Evolutionary conservation across 208 protist genomes (phyloP).

Genomic region (Strigomonas culicis): DNA sequence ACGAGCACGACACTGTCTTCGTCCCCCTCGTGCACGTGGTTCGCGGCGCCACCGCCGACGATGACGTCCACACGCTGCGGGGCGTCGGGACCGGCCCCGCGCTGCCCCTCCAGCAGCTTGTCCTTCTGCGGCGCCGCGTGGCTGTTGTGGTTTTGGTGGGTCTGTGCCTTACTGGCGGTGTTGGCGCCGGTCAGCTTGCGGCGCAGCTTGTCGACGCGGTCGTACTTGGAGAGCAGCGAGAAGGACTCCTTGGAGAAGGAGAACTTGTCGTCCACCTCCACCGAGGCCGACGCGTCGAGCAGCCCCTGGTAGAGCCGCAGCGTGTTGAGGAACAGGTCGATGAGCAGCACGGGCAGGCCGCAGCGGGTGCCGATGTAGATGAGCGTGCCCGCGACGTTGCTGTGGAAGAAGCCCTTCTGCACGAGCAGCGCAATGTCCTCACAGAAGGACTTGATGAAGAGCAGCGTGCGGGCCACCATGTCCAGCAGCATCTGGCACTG

Average conservation of each 20-base stretch:
- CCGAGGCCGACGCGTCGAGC: constrained; percentile 53
- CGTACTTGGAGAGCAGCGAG: constrained; percentile 83
- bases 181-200: constrained; percentile 32
- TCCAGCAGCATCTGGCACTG: constrained; percentile 91
- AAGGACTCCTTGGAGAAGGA: constrained; percentile 74
- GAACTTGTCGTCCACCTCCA: constrained; percentile 41
- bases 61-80: not conserved
- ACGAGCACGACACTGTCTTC: constrained; percentile 69
- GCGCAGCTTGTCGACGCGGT: constrained; percentile 81
- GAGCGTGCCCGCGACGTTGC: constrained; percentile 73
- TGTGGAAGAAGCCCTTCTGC: constrained; percentile 89
- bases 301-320: constrained; percentile 83
- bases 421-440: constrained; percentile 86
- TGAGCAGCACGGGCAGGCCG: constrained; percentile 73
- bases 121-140: constrained; percentile 24
- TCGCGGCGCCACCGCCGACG: not conserved
- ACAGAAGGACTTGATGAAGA: constrained; percentile 84
- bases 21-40: constrained; percentile 18
- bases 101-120: constrained; percentile 15
- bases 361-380: constrained; percentile 70
- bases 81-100: constrained; percentile 9
- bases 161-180: not conserved
- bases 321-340: constrained; percentile 87
- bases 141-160: not conserved
- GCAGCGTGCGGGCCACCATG: constrained; percentile 71